Evolutionary conservation across 345 rosid species (phyloP).

Genomic region (Eucalyptus polyanthemos): DNA sequence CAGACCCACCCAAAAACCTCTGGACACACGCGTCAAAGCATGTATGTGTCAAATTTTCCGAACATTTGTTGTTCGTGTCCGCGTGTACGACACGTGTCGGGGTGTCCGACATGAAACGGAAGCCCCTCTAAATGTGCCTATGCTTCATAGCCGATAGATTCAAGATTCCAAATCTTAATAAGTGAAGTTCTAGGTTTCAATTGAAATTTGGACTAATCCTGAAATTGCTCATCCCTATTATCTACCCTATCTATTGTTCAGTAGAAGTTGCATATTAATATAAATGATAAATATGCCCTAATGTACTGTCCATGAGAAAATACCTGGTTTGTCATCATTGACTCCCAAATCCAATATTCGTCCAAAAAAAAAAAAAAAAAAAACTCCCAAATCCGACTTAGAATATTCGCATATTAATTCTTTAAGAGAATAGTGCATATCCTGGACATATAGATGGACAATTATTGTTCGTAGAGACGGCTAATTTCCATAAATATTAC

Average conservation of each 20-base stretch:
- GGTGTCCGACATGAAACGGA: accelerated
- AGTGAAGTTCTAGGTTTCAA: too few species aligned
- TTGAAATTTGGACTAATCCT: accelerated
- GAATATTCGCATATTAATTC: background rate
- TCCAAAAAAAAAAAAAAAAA: too few species aligned
- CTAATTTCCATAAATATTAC: background rate
- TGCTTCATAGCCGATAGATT: too few species aligned
- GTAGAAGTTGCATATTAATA: background rate
- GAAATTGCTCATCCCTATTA: too few species aligned
- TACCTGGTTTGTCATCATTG: background rate
- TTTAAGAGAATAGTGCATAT: background rate
- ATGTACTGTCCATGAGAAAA: background rate
- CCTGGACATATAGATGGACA: background rate
- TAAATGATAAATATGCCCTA: background rate
- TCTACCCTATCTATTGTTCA: background rate
- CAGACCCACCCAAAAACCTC: accelerated
- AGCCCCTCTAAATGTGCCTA: too few species aligned
- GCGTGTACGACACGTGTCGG: accelerated
- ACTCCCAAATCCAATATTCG: background rate
- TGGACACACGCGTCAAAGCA: accelerated
- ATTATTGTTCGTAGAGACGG: background rate
- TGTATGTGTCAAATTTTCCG: accelerated
- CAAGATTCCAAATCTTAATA: too few species aligned
- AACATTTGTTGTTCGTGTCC: too few species aligned
- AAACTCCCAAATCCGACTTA: background rate